Evolutionary conservation across 148 eudicot genomes (phyloP).

Genomic region (Drosera capensis): DNA sequence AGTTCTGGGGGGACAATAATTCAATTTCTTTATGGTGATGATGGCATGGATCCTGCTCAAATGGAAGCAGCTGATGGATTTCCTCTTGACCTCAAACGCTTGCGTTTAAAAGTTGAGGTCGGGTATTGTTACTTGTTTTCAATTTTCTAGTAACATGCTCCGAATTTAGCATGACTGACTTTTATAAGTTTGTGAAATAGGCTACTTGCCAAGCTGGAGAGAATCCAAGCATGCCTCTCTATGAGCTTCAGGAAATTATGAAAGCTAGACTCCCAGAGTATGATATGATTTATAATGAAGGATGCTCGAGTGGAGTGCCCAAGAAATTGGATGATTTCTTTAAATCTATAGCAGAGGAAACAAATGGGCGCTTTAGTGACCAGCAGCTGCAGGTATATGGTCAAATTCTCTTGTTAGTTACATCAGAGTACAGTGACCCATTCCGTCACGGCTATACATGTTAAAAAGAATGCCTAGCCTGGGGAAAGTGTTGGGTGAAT

Average conservation of each 20-base stretch:
- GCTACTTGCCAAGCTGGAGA: slow-evolving; percentile 75
- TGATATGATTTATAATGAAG: slow-evolving; percentile 37
- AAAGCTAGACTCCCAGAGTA: slow-evolving; percentile 31
- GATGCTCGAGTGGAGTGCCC: slow-evolving; percentile 45
- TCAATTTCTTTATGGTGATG: slow-evolving; percentile 85
- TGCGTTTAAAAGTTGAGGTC: slow-evolving; percentile 72
- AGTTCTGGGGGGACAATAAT: slow-evolving; percentile 70
- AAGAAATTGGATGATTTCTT: slow-evolving; percentile 34
- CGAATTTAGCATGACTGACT: background rate
- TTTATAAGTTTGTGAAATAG: slow-evolving; percentile 20
- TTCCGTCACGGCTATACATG: no score
- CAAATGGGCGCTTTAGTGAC: slow-evolving; percentile 36
- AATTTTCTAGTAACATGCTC: background rate
- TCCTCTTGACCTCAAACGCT: slow-evolving; percentile 71
- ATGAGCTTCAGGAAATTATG: slow-evolving; percentile 30
- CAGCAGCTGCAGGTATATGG: slow-evolving; percentile 57
- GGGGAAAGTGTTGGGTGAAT: no score
- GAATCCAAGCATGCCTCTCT: slow-evolving; percentile 26
- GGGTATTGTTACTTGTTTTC: background rate
- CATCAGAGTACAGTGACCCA: no score
- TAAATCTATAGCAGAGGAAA: slow-evolving; percentile 17
- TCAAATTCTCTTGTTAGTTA: background rate
- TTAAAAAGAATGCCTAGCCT: no score
- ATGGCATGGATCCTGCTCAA: slow-evolving; percentile 94
- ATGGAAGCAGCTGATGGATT: slow-evolving; percentile 87